phyloP scores from a whole-genome alignment of 2,329 filamentous ascomycete species.

The Sarocladium oryzae region DNA sequence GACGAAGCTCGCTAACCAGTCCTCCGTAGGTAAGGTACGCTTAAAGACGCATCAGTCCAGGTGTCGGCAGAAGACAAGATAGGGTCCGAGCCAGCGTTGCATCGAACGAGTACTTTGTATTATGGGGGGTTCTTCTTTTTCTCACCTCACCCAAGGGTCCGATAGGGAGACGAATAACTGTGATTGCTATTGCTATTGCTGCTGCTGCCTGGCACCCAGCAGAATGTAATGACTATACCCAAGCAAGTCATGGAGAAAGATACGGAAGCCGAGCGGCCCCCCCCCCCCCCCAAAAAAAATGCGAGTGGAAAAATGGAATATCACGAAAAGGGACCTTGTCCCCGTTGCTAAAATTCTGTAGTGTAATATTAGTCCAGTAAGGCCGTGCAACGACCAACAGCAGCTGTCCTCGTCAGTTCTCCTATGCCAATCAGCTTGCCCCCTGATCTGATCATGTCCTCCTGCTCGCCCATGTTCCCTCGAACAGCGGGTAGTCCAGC shows the following conservation, averaged over 20 bases:
- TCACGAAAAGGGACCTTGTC: not conserved
- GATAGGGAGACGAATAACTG: too few relatives aligned
- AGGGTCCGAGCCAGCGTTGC: not conserved
- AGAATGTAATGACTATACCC: too few relatives aligned
- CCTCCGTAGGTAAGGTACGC: too few relatives aligned
- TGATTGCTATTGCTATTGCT: not conserved
- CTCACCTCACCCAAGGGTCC: too few relatives aligned
- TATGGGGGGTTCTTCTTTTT: too few relatives aligned
- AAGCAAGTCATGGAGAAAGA: too few relatives aligned
- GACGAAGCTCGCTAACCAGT: not conserved
- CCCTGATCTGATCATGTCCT: not conserved
- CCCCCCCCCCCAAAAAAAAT: too few relatives aligned
- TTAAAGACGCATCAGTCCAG: not conserved
- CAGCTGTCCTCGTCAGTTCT: not conserved
- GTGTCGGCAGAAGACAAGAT: too few relatives aligned
- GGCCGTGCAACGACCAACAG: not conserved
- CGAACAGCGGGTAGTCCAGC: not conserved
- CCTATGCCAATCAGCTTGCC: not conserved
- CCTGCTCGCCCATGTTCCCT: not conserved
- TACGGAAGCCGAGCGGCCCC: too few relatives aligned
- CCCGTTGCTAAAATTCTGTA: not conserved
- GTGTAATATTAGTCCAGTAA: not conserved
- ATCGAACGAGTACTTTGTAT: too few relatives aligned
- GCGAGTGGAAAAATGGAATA: too few relatives aligned
- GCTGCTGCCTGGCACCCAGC: too few relatives aligned